Evolutionary conservation across 2,329 filamentous ascomycete genomes (phyloP), one percentile per base, ranked within the genome.

Genomic region (Polytolypa hystricis): DNA sequence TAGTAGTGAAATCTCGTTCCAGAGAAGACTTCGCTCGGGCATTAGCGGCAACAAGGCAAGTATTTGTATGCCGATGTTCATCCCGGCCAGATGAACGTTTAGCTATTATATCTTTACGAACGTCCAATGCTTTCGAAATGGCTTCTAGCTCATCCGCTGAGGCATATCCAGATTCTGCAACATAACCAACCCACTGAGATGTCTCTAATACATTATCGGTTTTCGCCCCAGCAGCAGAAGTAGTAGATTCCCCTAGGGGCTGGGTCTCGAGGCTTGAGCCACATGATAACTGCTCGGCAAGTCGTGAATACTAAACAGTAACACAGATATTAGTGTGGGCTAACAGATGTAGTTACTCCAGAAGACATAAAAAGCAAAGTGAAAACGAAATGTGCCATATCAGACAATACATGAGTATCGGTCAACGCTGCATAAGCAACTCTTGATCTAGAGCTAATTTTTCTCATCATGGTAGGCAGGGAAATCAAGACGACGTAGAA

Each of bases 1-100:
- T 70, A 21, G 87, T 81, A 12, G 87, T 95, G 51, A 94, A 95
- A 60, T 95, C 87, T 62, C 82, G 81, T 63, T 94, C 87, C 53
- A 93, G 64, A 25, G 75, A 69, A 33, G 73, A 77, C 36, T 77
- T 77, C 55, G 74, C 67, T 42, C 77, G 73, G 12, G 76, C 77
- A 53, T 56, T 54, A 34, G 53, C 53, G 30, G 57, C 56, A 33
- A 62, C 54, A 35, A 58, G 50, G 42, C 63, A 65, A 21, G 53
- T 55, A 47, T 58, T 61, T 49, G 56, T 51, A 48, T 56, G 52
- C 49, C 53, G 31, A 42, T 47, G 37, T 30, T 48, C 49, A 48
- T 55, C 49, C 38, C 46, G 47, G n/a, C n/a, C n/a, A n/a, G n/a
- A n/a, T n/a, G n/a, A n/a, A n/a, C n/a, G n/a, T n/a, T n/a, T n/a